These are phyloP conservation scores for Fomitopsis schrenkii DNA, from an alignment of 1,284 basidiomycete genomes.

Conservation along the genomic window DNA sequence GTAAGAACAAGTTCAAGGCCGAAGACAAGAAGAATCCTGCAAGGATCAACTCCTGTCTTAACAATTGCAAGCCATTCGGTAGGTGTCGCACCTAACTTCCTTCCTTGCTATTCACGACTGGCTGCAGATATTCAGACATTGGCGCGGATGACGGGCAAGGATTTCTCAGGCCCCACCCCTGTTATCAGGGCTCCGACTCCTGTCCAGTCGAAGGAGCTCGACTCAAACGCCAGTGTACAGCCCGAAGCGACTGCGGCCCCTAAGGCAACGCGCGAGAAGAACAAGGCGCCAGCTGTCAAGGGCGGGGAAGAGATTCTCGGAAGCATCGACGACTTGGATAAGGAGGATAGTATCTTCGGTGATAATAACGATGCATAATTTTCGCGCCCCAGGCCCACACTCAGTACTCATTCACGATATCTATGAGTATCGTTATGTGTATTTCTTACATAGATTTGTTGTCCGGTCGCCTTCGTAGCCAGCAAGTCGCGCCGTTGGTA, in stretches of 20 bases:
- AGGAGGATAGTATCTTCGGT: conserved; percentile 7
- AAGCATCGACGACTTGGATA: conserved; percentile 23
- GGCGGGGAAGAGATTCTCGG: conserved; percentile 26
- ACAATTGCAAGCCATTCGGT: conserved; percentile 70
- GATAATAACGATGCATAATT: not conserved
- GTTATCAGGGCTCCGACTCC: conserved; percentile 55
- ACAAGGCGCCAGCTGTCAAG: conserved; percentile 19
- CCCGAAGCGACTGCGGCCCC: not conserved
- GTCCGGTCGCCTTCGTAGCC: too few species aligned
- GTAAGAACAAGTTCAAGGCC: conserved; percentile 87
- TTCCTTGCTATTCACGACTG: not conserved
- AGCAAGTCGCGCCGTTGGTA: too few species aligned
- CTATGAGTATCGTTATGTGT: not conserved
- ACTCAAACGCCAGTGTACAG: not conserved
- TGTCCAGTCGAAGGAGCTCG: conserved; percentile 19
- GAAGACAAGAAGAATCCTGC: conserved; percentile 79
- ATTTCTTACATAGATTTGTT: too few species aligned
- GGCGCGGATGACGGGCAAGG: conserved; percentile 73
- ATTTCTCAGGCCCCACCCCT: conserved; percentile 76
- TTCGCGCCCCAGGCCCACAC: not conserved
- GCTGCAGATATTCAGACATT: conserved; percentile 60
- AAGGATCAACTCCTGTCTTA: conserved; percentile 63
- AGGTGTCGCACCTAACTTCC: conserved; percentile 14
- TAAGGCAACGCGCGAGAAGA: conserved; percentile 20
- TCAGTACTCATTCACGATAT: not conserved